Percentiles rank a stretch among this genome's conserved stretches.
phyloP scores from a whole-genome alignment of 2,329 filamentous ascomycete genomes.

The Periconia sp. region DNA sequence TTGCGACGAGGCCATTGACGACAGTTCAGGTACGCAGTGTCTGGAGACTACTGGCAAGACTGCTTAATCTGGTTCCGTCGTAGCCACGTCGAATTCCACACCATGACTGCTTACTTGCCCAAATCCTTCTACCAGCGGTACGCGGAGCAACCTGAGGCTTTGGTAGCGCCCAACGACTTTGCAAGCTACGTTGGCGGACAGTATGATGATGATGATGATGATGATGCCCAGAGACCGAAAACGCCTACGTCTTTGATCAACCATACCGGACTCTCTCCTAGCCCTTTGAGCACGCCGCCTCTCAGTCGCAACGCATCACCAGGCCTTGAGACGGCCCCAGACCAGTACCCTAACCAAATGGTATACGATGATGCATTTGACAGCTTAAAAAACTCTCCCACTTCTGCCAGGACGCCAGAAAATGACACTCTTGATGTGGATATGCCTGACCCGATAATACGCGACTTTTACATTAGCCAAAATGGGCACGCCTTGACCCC shows the following conservation, averaged over 20 bases:
- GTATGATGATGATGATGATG: too few species aligned
- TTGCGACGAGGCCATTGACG: slow-evolving; percentile 34
- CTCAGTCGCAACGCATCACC: slow-evolving; percentile 39
- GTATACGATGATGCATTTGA: slow-evolving; percentile 32
- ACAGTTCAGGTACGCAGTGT: slow-evolving; percentile 30
- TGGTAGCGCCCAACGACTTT: slow-evolving; percentile 26
- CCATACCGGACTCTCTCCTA: slow-evolving; percentile 39
- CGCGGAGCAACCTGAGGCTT: slow-evolving; percentile 24
- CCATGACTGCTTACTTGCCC: slow-evolving; percentile 25
- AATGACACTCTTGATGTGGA: slow-evolving; percentile 39
- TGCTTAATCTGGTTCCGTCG: slow-evolving; percentile 24
- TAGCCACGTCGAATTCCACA: too few species aligned
- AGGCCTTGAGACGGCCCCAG: slow-evolving; percentile 31
- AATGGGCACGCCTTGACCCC: slow-evolving; percentile 29
- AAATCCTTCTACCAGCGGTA: slow-evolving; percentile 34
- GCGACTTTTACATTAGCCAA: slow-evolving; percentile 32
- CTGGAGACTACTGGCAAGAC: too few species aligned
- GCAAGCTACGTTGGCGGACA: too few species aligned
- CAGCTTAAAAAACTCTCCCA: slow-evolving; percentile 43
- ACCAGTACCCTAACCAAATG: slow-evolving; percentile 37
- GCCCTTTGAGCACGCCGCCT: slow-evolving; percentile 40
- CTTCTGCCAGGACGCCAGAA: slow-evolving; percentile 43
- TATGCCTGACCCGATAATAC: slow-evolving; percentile 35
- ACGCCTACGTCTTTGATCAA: slow-evolving; percentile 43
- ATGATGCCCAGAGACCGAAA: slow-evolving; percentile 37